Base-by-base conservation (phyloP, 2,329 filamentous ascomycete species). In the Paraphoma chrysanthemicola region DNA sequence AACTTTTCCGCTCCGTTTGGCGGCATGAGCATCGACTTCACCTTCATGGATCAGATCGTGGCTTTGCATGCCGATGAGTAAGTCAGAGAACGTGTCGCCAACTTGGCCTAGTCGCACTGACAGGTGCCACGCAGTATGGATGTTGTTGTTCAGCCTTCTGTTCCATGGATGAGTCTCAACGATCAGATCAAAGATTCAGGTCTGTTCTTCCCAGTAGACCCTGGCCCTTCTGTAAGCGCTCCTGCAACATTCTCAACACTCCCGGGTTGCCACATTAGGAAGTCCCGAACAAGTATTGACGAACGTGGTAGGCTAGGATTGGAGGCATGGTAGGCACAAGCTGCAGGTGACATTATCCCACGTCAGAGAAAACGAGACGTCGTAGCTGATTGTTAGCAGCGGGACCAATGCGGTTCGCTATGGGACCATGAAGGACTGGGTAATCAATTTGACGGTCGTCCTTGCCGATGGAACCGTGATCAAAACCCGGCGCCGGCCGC, bases 101-200 rank as follows among this genome's bases (percentile, higher is more conserved):
- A 5, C 33, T 10, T 17, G 11, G 11, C 17, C 9, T 29, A n/a
- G 33, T 28, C 28, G 28, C 14, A 53, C 67, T 76, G 56, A 75
- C 62, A 18, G 61, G 39, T 39, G 53, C 39, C 39, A 28, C 1
- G 41, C 44, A 85, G 74, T 73, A 92, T 97, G 90, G 93, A 97
- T 67, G 84, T 97, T 48, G 91, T 96, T 4, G 92, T 97, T 3
- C 93, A 97, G 74, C 93, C 93, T 3, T 91, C 90, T 6, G 89
- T 97, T 9, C 89, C 90, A n/a, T 97, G 93, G 93, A 93, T 96
- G 84, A 87, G 90, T 50, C 79, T 97, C 55, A 97, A 97, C 68
- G 87, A 90, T 62, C 83, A 87, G 47, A 87, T 90, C 69, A 86
- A 90, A 76, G 83, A 86, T 39, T 88, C 86, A 4, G 91, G 91